Percentiles rank a stretch among this genome's conserved stretches.
These are phyloP conservation scores for Medicago lupulina DNA, from an alignment of 306 rosid species.

Conservation along the genomic window DNA sequence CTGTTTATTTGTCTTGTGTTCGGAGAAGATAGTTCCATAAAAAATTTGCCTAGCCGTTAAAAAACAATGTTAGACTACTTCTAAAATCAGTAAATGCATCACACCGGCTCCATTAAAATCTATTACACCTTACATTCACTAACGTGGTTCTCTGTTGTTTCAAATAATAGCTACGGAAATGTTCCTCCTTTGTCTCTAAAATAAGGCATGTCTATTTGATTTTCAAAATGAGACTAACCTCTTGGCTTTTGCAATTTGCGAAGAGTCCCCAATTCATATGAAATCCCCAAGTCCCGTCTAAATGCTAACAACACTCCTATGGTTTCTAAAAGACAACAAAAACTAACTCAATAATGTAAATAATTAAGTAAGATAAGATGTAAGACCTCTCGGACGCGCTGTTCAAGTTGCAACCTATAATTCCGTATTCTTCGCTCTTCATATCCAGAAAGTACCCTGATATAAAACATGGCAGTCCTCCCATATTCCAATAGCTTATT, in stretches of 20 bases:
- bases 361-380: conserved; percentile 14
- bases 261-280: conserved; percentile 25
- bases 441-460: conserved; percentile 80
- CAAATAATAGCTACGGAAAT: conserved; percentile 1
- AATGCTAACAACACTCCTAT: conserved; percentile 8
- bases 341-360: conserved; percentile 22
- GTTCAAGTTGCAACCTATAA: conserved; percentile 67
- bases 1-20: no score
- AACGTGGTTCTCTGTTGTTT: conserved; percentile 15
- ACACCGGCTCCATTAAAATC: not conserved
- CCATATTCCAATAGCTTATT: conserved; percentile 60
- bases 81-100: not conserved
- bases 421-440: conserved; percentile 86
- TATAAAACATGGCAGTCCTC: conserved; percentile 74
- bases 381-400: conserved; percentile 46
- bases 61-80: not conserved
- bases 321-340: conserved; percentile 27
- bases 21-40: no score
- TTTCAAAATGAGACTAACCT: conserved; percentile 35
- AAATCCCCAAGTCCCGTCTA: conserved; percentile 17
- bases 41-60: no score
- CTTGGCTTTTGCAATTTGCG: conserved; percentile 17
- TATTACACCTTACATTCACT: conserved; percentile 21
- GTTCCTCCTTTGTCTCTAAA: conserved; percentile 11
- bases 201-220: conserved; percentile 6